phyloP scores from a whole-genome alignment of 2,329 filamentous ascomycete species.

The Fusarium poae region DNA sequence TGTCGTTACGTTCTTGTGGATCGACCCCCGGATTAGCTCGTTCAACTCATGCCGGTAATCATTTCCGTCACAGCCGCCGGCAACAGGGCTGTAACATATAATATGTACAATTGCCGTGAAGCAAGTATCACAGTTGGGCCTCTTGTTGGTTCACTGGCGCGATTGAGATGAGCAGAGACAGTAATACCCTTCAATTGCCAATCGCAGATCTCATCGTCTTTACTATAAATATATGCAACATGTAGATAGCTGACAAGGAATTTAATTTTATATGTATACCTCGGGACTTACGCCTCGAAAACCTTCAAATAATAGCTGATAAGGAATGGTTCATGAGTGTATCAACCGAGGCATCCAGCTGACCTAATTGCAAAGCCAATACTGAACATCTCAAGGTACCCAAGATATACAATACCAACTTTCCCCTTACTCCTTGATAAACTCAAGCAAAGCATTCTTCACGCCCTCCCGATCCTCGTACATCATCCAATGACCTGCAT shows the following conservation, averaged over 20 bases:
- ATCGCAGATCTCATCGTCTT: too few relatives aligned
- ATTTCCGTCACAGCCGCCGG: not conserved
- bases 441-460: slow-evolving; percentile 27
- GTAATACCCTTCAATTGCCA: not conserved
- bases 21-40: not conserved
- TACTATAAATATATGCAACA: not conserved
- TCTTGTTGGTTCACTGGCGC: not conserved
- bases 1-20: not conserved
- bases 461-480: slow-evolving; percentile 33
- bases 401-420: not conserved
- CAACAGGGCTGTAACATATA: not conserved
- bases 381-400: not conserved
- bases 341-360: not conserved
- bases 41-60: not conserved
- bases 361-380: not conserved
- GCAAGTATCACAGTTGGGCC: not conserved
- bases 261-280: too few relatives aligned
- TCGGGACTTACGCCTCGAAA: too few relatives aligned
- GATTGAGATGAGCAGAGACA: not conserved
- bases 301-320: too few relatives aligned
- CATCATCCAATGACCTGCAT: slow-evolving; percentile 43
- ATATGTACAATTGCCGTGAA: not conserved
- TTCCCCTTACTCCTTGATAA: not conserved
- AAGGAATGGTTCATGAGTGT: not conserved
- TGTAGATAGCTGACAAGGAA: not conserved